Evolutionary conservation across 164 flowering plant genomes (phyloP), one percentile per base, ranked within the genome.

Genomic region (Kalanchoe fedtschenkoi): DNA sequence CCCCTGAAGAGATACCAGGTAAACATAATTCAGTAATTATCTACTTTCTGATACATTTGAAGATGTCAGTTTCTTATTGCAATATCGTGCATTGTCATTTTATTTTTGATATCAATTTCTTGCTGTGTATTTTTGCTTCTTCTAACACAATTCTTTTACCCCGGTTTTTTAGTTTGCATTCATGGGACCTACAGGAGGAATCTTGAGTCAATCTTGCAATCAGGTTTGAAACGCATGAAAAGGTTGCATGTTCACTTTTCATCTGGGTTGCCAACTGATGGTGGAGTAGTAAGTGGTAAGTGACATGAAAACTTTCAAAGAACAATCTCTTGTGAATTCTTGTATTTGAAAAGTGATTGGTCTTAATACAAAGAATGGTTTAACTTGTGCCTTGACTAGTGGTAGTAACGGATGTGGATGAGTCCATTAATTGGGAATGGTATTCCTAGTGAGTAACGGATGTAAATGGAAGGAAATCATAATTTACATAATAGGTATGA

Each of bases 211-310:
- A 90, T 93, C 51, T 69, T 90, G 76, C 71, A 79, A 61, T 78
- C 80, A 55, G 98, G 97, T 65, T 84, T 93, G 42, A 89, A 93
- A 69, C 85, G 86, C 60, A 93, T 93, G 97, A 65, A 76, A 53
- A 81, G 97, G 66, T 73, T 92, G 72, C 97, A 89, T 74, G 87
- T 89, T 68, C 98, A 93, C 74, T 93, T 93, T 76, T 78, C 95
- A 21, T 75, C 84, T 65, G 96, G 96, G 62, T 78, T 93, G 81
- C 98, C 97, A 34, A 69, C 78, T 5, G 85, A 84, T 67, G 89
- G 83, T 37, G 78, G 83, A 75, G 92, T 93, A 63, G 85, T 88
- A 43, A 93, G 97, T 66, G 98, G 98, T 86, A 78, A 70, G 77
- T 42, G 37, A 26, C 6, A 41, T 56, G 24, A 58, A 47, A 47